These are phyloP conservation scores for Mortierella sp. DNA, from an alignment of 371 early-diverging fungal genomes.

Conservation along the genomic window DNA sequence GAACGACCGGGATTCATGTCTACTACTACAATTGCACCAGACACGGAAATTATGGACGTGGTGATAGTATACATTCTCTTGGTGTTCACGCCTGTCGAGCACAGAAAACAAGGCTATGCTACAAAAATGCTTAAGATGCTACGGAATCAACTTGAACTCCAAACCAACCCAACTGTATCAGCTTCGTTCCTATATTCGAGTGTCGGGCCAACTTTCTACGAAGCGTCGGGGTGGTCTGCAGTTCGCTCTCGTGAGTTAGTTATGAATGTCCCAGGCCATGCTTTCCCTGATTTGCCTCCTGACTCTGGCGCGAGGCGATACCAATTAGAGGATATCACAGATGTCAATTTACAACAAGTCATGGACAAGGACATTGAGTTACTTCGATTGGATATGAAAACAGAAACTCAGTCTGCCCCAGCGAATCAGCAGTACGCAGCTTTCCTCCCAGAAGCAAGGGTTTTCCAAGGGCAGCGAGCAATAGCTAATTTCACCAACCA, in stretches of 20 bases:
- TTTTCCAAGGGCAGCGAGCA: slow-evolving; percentile 11
- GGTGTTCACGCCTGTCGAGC: slow-evolving; percentile 25
- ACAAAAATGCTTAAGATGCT: slow-evolving; percentile 19
- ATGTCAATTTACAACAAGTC: slow-evolving; percentile 1
- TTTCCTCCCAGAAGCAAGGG: slow-evolving; percentile 16
- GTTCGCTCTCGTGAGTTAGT: slow-evolving; percentile 15
- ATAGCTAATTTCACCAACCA: slow-evolving; percentile 8
- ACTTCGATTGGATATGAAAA: slow-evolving; percentile 2
- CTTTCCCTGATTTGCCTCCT: slow-evolving; percentile 6
- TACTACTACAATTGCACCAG: not conserved
- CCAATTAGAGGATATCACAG: slow-evolving; percentile 13
- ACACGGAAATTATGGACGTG: not conserved
- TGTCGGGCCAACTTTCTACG: slow-evolving; percentile 20
- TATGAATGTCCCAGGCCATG: not conserved
- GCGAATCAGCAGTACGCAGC: not conserved
- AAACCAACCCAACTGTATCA: not conserved
- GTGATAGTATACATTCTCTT: slow-evolving; percentile 13
- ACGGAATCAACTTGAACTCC: slow-evolving; percentile 3
- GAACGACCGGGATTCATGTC: slow-evolving; percentile 23
- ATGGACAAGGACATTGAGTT: slow-evolving; percentile 12
- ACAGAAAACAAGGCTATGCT: slow-evolving; percentile 22
- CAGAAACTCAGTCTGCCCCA: not conserved
- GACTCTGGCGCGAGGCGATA: not conserved
- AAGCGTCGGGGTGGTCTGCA: slow-evolving; percentile 8
- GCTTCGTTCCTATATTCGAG: slow-evolving; percentile 22